Evolutionary conservation across 2,329 filamentous ascomycete genomes (phyloP).

Genomic region (Mycosphaerella sp.): DNA sequence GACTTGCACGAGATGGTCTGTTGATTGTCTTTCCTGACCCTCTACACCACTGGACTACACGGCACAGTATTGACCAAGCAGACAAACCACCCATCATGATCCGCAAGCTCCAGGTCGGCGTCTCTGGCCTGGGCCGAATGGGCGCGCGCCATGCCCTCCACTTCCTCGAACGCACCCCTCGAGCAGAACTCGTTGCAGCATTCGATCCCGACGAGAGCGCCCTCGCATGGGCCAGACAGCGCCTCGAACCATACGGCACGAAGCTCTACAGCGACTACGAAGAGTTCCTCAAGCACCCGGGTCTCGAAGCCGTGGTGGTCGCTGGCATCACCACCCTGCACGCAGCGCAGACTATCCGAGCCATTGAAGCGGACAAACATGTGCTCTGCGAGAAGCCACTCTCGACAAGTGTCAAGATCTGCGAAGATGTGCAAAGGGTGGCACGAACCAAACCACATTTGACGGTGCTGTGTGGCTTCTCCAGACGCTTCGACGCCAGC

Average conservation of each 20-base stretch:
- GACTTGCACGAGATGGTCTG: too few relatives aligned
- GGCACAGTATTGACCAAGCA: too few relatives aligned
- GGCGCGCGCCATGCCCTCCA: constrained; percentile 45
- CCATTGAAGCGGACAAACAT: constrained; percentile 50
- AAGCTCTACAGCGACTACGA: constrained; percentile 51
- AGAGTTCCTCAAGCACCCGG: constrained; percentile 52
- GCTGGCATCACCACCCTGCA: constrained; percentile 52
- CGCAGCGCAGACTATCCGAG: constrained; percentile 52
- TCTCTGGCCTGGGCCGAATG: constrained; percentile 47
- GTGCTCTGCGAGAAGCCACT: constrained; percentile 57
- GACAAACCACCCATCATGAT: constrained; percentile 19
- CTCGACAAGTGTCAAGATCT: constrained; percentile 54
- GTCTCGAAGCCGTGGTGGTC: constrained; percentile 51
- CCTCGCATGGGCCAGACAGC: constrained; percentile 44
- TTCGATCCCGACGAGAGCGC: constrained; percentile 42
- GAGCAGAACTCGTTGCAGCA: constrained; percentile 44
- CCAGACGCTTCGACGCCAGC: constrained; percentile 59
- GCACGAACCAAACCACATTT: constrained; percentile 42
- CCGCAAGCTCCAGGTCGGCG: constrained; percentile 41
- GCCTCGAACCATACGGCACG: constrained; percentile 49
- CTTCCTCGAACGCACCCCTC: constrained; percentile 43
- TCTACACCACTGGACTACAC: too few relatives aligned
- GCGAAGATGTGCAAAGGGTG: constrained; percentile 50
- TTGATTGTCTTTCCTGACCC: too few relatives aligned
- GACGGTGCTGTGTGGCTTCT: constrained; percentile 63